Conservation (phyloP, 2,329 filamentous ascomycete genomes). For the Venturia oleaginea region DNA sequence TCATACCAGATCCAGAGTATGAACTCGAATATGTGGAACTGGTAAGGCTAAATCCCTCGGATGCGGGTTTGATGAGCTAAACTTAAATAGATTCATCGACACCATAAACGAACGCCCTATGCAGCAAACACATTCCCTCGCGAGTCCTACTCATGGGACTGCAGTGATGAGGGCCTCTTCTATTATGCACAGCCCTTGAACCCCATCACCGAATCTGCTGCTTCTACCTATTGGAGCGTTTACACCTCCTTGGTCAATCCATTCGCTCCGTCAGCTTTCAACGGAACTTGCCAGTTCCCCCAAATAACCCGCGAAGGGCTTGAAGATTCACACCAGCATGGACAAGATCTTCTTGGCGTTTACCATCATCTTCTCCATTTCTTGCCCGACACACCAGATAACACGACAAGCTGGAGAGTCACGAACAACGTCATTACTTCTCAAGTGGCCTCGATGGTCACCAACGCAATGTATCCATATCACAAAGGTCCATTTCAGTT, state of each 20-base stretch:
- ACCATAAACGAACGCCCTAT: constrained; percentile 80
- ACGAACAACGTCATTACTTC: constrained; percentile 77
- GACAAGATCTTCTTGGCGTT: constrained; percentile 65
- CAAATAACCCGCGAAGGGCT: constrained; percentile 67
- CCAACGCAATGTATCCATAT: constrained; percentile 57
- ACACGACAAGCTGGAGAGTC: constrained; percentile 56
- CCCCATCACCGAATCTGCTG: constrained; percentile 37
- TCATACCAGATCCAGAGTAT: constrained; percentile 45
- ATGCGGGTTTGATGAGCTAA: neutral
- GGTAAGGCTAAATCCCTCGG: constrained; percentile 37
- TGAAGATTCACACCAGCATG: constrained; percentile 67
- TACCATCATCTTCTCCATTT: constrained; percentile 63
- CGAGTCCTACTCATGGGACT: constrained; percentile 66
- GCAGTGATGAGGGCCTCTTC: constrained; percentile 59
- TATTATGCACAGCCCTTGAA: constrained; percentile 55
- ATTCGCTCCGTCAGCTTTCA: constrained; percentile 56
- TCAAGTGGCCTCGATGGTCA: constrained; percentile 68
- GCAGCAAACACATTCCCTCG: constrained; percentile 66
- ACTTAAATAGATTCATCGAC: constrained; percentile 56
- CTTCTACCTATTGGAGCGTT: constrained; percentile 56
- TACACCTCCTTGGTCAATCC: constrained; percentile 57
- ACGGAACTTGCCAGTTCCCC: constrained; percentile 69
- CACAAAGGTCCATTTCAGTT: constrained; percentile 26
- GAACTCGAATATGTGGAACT: constrained; percentile 67
- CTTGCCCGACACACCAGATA: constrained; percentile 44